A percentile compares a stretch with the other conserved stretches of the same genome.
phyloP scores from a whole-genome alignment of 768 basidiomycete species.

The Pulveroboletus sp. region DNA sequence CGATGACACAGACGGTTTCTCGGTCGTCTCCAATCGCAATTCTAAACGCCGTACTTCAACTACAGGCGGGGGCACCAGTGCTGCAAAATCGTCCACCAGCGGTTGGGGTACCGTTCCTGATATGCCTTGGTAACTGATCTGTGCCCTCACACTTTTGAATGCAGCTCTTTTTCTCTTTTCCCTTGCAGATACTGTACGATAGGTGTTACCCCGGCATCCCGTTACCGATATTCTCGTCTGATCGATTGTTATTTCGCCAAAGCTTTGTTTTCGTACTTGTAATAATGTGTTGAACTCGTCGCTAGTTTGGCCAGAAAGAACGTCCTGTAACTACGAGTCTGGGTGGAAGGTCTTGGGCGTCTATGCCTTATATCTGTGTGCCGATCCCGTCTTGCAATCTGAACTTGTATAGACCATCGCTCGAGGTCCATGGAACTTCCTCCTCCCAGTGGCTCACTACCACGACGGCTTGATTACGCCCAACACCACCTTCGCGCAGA shows the following conservation, averaged over 20 bases:
- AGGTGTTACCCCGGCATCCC: not conserved
- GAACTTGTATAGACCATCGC: conserved; percentile 46
- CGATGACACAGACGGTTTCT: not conserved
- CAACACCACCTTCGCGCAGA: conserved; percentile 50
- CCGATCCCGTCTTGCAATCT: conserved; percentile 35
- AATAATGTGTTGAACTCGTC: not conserved
- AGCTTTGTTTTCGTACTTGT: not conserved
- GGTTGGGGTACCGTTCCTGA: conserved; percentile 25
- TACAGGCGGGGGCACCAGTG: conserved; percentile 5
- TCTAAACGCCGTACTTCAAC: conserved; percentile 12
- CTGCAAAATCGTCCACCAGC: conserved; percentile 17
- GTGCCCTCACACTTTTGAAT: not conserved
- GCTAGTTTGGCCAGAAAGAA: not conserved
- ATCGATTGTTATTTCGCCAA: not conserved
- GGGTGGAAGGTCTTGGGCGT: not conserved
- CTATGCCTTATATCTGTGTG: conserved; percentile 1
- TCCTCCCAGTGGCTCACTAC: conserved; percentile 90
- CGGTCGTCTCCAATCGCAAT: conserved; percentile 9
- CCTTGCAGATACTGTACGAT: conserved; percentile 2
- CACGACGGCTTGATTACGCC: conserved; percentile 66
- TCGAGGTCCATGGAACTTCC: conserved; percentile 77
- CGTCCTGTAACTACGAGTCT: not conserved
- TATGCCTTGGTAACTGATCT: conserved; percentile 20
- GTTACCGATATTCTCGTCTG: conserved; percentile 1
- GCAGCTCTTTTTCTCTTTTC: not conserved